A percentile compares a stretch with the other conserved stretches of the same genome.
These are phyloP conservation scores for Fomitiporia mediterranea DNA, from an alignment of 1,284 basidiomycete species.

Conservation along the genomic window DNA sequence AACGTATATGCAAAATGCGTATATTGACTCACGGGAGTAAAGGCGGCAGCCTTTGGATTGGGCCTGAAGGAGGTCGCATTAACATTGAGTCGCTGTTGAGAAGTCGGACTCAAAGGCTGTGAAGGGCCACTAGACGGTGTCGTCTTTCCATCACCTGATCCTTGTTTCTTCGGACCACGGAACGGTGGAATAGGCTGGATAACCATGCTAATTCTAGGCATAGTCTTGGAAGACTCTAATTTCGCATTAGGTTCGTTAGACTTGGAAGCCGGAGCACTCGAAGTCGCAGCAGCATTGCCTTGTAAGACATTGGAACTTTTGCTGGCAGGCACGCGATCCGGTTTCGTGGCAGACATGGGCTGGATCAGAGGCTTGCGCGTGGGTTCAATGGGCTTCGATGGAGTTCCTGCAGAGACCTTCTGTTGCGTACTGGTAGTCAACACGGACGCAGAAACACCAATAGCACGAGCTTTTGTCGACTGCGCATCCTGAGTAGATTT, in stretches of 20 bases:
- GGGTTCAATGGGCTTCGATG: conserved; percentile 16
- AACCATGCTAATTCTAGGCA: conserved; percentile 49
- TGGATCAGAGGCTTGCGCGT: conserved; percentile 14
- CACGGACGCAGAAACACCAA: conserved; percentile 41
- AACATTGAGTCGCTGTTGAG: conserved; percentile 51
- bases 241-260: conserved; percentile 8
- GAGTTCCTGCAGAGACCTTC: conserved; percentile 25
- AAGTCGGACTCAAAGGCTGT: conserved; percentile 41
- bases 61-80: conserved; percentile 80
- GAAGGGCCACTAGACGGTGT: conserved; percentile 25
- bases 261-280: conserved; percentile 6
- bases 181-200: conserved; percentile 93
- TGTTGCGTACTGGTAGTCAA: conserved; percentile 35
- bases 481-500: conserved; percentile 67
- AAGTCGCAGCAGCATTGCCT: background rate
- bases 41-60: conserved; percentile 73
- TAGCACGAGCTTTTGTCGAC: conserved; percentile 59
- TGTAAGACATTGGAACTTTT: conserved; percentile 15
- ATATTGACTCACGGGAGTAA: conserved; percentile 55
- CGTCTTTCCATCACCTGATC: conserved; percentile 26
- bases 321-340: conserved; percentile 14
- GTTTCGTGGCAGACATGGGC: conserved; percentile 14
- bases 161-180: conserved; percentile 53
- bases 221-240: conserved; percentile 18
- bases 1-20: no score